Evolutionary conservation across 805 yeast species (phyloP).

Genomic region (Pichia phayaonensis): DNA sequence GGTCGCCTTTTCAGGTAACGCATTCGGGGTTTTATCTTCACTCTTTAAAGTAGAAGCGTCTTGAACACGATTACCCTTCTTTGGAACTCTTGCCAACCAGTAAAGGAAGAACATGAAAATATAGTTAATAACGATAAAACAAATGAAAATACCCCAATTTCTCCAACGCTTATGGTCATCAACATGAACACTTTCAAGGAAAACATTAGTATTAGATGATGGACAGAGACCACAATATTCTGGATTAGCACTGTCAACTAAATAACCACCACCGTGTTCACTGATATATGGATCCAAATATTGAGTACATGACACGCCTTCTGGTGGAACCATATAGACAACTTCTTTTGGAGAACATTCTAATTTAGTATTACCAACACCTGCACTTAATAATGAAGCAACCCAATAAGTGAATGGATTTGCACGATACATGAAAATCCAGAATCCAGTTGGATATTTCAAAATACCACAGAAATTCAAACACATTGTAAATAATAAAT

Average conservation of each 20-base stretch:
- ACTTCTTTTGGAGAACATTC: slow-evolving; percentile 43
- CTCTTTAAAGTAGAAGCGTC: slow-evolving; percentile 19
- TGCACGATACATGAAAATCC: slow-evolving; percentile 71
- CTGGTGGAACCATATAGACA: slow-evolving; percentile 42
- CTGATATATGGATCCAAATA: slow-evolving; percentile 37
- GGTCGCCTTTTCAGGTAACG: background rate
- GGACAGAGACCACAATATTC: slow-evolving; percentile 54
- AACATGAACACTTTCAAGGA: slow-evolving; percentile 40
- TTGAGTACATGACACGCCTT: slow-evolving; percentile 50
- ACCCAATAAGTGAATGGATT: slow-evolving; percentile 67
- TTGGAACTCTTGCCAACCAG: slow-evolving; percentile 71
- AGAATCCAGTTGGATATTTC: slow-evolving; percentile 56
- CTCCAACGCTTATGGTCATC: slow-evolving; percentile 49
- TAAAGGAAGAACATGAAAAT: slow-evolving; percentile 28
- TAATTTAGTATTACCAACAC: slow-evolving; percentile 43
- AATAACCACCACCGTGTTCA: slow-evolving; percentile 42
- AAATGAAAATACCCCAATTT: slow-evolving; percentile 48
- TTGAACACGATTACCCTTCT: slow-evolving; percentile 35
- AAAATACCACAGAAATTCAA: slow-evolving; percentile 76
- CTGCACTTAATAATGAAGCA: slow-evolving; percentile 45
- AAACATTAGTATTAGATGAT: slow-evolving; percentile 48
- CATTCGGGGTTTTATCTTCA: slow-evolving; percentile 9
- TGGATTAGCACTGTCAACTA: slow-evolving; percentile 38
- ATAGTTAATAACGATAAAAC: slow-evolving; percentile 40
- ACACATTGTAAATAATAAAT: slow-evolving; percentile 51